A percentile compares a stretch with the other conserved stretches of the same genome.
Evolutionary conservation across 805 yeast genomes (phyloP).

Genomic region (Zygosaccharomyces lentus): DNA sequence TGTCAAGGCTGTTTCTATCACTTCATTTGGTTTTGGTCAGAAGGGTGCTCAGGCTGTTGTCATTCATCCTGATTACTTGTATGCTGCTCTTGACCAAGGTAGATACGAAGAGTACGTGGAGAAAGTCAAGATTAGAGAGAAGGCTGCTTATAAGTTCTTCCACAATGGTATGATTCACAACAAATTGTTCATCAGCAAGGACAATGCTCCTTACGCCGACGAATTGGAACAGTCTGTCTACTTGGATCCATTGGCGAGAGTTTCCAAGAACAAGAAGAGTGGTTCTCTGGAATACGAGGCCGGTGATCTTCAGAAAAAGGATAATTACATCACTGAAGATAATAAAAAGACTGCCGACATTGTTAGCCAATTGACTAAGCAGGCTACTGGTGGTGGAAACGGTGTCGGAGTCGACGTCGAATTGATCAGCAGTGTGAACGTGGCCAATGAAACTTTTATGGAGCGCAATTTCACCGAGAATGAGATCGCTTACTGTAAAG

Average conservation of each 20-base stretch:
- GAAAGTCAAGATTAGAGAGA: constrained; percentile 77
- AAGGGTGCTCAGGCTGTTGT: constrained; percentile 96
- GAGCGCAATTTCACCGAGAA: constrained; percentile 83
- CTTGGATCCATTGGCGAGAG: constrained; percentile 87
- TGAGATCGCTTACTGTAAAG: constrained; percentile 74
- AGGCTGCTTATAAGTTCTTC: constrained; percentile 88
- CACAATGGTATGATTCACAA: constrained; percentile 91
- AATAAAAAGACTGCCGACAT: constrained; percentile 57
- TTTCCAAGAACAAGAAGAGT: constrained; percentile 35
- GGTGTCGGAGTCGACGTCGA: constrained; percentile 96
- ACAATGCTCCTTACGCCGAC: constrained; percentile 84
- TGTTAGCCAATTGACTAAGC: constrained; percentile 50
- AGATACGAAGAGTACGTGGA: constrained; percentile 66
- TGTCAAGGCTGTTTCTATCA: constrained; percentile 92
- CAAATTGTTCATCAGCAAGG: constrained; percentile 89
- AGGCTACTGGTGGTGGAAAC: constrained; percentile 39
- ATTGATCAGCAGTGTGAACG: constrained; percentile 71
- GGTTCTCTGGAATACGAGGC: constrained; percentile 46
- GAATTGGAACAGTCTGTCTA: constrained; percentile 87
- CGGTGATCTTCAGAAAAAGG: constrained; percentile 46
- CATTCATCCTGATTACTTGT: constrained; percentile 90
- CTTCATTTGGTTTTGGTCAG: constrained; percentile 99
- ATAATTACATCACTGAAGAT: constrained; percentile 40
- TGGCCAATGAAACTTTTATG: constrained; percentile 85
- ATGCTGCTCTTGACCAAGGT: constrained; percentile 67